Percentiles rank a stretch among this genome's conserved stretches.
Evolutionary conservation across 177 flowering plant species (phyloP).

Genomic region (Vitis hybrid): DNA sequence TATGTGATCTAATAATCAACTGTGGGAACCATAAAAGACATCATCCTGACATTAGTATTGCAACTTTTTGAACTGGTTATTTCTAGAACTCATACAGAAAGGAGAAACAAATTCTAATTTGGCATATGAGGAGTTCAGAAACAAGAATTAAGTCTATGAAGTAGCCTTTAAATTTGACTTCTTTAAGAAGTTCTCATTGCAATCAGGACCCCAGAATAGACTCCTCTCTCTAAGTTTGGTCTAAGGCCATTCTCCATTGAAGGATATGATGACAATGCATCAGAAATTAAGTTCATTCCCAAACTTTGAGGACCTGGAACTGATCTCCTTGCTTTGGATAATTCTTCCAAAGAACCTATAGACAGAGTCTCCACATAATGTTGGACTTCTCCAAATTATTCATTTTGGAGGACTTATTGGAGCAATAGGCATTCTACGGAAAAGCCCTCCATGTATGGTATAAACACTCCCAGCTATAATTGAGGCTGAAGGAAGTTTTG

Average conservation of each 20-base stretch:
- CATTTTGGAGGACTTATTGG: background rate
- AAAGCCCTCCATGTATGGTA: conserved; percentile 31
- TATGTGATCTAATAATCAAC: conserved; percentile 32
- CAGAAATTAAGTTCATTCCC: conserved; percentile 13
- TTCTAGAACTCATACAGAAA: background rate
- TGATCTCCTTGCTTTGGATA: conserved; percentile 17
- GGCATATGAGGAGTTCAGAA: too few species aligned
- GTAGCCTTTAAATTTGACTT: conserved; percentile 24
- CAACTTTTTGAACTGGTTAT: too few species aligned
- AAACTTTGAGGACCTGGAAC: conserved; percentile 12
- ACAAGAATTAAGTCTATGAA: too few species aligned
- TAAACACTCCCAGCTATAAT: conserved; percentile 18
- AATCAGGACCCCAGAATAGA: conserved; percentile 32
- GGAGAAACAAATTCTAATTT: background rate
- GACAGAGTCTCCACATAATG: conserved; percentile 1
- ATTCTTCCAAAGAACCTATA: conserved; percentile 24
- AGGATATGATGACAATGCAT: conserved; percentile 30
- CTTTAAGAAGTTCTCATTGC: conserved; percentile 25
- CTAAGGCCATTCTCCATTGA: conserved; percentile 18
- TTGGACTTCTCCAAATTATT: background rate
- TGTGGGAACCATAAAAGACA: conserved; percentile 6
- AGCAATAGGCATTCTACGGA: conserved; percentile 5
- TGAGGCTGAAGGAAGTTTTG: conserved; percentile 27
- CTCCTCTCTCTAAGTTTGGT: conserved; percentile 12
- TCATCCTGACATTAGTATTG: background rate